A percentile compares a stretch with the other conserved stretches of the same genome.
phyloP scores from a whole-genome alignment of 2,329 filamentous ascomycete genomes.

The Apiospora phragmitis region DNA sequence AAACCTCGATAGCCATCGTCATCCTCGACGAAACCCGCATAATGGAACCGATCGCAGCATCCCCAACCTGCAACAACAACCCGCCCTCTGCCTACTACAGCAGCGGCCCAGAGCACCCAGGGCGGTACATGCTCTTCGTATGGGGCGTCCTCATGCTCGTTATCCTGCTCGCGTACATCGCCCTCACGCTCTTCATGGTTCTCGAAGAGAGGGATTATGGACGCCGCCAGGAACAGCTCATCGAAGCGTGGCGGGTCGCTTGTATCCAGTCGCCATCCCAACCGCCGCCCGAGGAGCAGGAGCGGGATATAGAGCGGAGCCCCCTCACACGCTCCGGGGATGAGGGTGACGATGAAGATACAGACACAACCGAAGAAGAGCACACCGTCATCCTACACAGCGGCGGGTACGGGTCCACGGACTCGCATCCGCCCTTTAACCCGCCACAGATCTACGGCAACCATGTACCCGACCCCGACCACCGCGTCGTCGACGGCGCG shows the following conservation, averaged over 20 bases:
- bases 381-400: not conserved
- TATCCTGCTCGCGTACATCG: not conserved
- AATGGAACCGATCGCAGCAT: not conserved
- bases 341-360: not conserved
- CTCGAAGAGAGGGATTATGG: not conserved
- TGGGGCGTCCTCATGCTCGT: not conserved
- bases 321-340: not conserved
- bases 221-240: not conserved
- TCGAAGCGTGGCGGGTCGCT: not conserved
- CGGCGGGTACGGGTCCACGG: not conserved
- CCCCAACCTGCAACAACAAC: not conserved
- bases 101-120: not conserved
- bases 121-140: not conserved
- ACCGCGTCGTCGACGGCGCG: not conserved
- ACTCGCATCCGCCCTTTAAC: not conserved
- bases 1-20: not conserved
- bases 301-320: not conserved
- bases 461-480: not conserved
- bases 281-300: not conserved
- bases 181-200: too few species aligned
- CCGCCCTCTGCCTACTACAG: not conserved
- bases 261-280: not conserved
- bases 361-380: not conserved
- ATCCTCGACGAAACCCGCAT: not conserved
- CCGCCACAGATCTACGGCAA: not conserved